Percentiles rank a stretch among this genome's conserved stretches.
phyloP scores from a whole-genome alignment of 78 protist genomes.

The Isochrysis galbana region DNA sequence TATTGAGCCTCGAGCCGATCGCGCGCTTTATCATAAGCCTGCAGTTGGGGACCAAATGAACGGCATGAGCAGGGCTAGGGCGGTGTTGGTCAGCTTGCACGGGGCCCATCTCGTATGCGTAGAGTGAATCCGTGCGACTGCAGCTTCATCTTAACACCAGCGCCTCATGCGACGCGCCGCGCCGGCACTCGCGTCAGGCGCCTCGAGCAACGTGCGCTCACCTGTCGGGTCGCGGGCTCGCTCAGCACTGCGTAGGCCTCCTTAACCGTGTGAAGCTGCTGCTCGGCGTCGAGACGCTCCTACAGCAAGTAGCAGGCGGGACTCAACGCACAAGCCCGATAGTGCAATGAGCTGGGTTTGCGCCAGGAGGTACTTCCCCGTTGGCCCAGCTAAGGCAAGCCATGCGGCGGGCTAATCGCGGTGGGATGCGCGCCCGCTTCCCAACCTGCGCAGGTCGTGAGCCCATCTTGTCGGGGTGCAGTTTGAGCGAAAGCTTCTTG shows the following conservation, averaged over 20 bases:
- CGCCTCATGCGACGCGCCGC: too few relatives aligned
- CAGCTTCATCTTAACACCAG: too few relatives aligned
- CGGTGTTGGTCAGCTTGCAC: too few relatives aligned
- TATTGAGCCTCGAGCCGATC: not conserved
- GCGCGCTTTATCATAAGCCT: not conserved
- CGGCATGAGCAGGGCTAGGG: too few relatives aligned
- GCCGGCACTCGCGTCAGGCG: too few relatives aligned
- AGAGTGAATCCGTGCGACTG: too few relatives aligned
- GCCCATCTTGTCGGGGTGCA: not conserved
- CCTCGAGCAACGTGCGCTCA: too few relatives aligned
- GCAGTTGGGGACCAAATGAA: too few relatives aligned
- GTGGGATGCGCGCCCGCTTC: not conserved
- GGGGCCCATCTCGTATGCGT: too few relatives aligned
- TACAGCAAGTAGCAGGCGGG: not conserved
- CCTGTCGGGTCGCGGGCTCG: constrained; percentile 19
- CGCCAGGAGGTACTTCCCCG: not conserved
- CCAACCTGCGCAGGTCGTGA: not conserved
- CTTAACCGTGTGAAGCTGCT: not conserved
- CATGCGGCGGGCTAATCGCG: not conserved
- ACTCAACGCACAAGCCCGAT: not conserved
- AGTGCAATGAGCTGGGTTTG: not conserved
- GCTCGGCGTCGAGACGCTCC: not conserved
- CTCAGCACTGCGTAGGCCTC: not conserved
- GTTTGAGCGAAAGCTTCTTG: not conserved
- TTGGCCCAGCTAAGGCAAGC: not conserved